A percentile compares a stretch with the other conserved stretches of the same genome.
These are phyloP conservation scores for Leucogyrophana mollusca DNA, from an alignment of 768 basidiomycete genomes.

Conservation along the genomic window DNA sequence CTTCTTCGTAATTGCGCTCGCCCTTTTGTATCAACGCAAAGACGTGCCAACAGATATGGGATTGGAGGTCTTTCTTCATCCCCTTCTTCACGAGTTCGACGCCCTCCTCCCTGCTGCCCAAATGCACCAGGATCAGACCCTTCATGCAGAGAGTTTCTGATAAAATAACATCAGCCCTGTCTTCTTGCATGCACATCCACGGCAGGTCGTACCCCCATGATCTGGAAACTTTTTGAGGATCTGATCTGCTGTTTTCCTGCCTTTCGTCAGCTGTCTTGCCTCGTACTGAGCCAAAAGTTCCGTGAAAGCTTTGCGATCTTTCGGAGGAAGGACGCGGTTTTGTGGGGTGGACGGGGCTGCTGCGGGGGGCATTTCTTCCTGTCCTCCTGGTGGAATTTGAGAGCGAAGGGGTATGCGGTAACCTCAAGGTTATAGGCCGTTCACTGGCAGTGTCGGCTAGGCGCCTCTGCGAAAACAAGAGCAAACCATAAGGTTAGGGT, in stretches of 20 bases:
- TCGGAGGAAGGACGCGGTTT: slow-evolving; percentile 54
- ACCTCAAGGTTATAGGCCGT: no score
- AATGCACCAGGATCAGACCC: slow-evolving; percentile 80
- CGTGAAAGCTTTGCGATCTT: slow-evolving; percentile 84
- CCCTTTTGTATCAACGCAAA: slow-evolving; percentile 93
- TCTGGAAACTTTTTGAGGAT: slow-evolving; percentile 95
- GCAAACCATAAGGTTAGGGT: no score
- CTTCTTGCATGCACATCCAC: background rate
- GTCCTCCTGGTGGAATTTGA: no score
- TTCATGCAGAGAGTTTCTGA: slow-evolving; percentile 97
- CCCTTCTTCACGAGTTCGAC: slow-evolving; percentile 84
- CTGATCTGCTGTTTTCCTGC: slow-evolving; percentile 85
- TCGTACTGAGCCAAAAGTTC: slow-evolving; percentile 89
- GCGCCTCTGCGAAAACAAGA: no score
- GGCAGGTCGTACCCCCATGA: slow-evolving; percentile 79
- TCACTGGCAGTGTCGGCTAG: no score
- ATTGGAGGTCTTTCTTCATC: slow-evolving; percentile 74
- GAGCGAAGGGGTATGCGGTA: no score
- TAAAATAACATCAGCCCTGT: slow-evolving; percentile 1
- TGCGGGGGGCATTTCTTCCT: no score
- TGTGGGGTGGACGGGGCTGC: no score
- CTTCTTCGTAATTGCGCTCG: slow-evolving; percentile 93
- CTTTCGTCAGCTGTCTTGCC: slow-evolving; percentile 83
- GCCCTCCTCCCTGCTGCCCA: slow-evolving; percentile 79
- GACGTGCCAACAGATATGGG: slow-evolving; percentile 98